Evolutionary conservation across 495 filamentous ascomycete genomes (phyloP).

Genomic region (Monascus purpureus): DNA sequence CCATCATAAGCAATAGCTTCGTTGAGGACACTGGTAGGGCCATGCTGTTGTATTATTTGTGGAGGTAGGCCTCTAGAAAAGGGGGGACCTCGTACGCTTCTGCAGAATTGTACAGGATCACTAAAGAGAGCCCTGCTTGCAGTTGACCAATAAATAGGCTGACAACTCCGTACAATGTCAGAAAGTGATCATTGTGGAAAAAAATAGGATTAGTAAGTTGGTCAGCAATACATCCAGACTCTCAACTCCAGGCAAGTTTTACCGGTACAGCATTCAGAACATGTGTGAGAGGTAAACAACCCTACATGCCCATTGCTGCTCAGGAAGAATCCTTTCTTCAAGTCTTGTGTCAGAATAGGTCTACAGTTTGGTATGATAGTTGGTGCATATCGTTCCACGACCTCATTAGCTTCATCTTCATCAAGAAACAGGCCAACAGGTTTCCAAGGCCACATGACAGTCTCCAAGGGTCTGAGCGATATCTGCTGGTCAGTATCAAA

Average conservation of each 20-base stretch:
- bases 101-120: constrained; percentile 6
- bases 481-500: background rate
- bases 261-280: constrained; percentile 5
- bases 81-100: constrained; percentile 1
- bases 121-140: constrained; percentile 2
- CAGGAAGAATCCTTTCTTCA: constrained; percentile 7
- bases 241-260: constrained; percentile 6
- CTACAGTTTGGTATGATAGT: constrained; percentile 5
- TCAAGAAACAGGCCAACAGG: background rate
- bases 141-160: constrained; percentile 6
- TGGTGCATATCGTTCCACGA: constrained; percentile 5
- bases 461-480: constrained; percentile 3
- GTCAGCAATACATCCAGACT: constrained; percentile 3
- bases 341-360: constrained; percentile 3
- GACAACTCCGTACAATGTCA: constrained; percentile 2
- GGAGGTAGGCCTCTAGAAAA: constrained; percentile 8
- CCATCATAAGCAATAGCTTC: constrained; percentile 8
- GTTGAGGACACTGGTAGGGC: constrained; percentile 4
- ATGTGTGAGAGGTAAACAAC: constrained; percentile 4
- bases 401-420: constrained; percentile 2
- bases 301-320: constrained; percentile 8
- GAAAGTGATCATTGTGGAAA: constrained; percentile 5
- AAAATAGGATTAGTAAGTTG: constrained; percentile 5
- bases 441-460: background rate
- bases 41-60: constrained; percentile 4